Conservation (phyloP, 1,284 basidiomycete genomes). For the Naganishia cerealis region DNA sequence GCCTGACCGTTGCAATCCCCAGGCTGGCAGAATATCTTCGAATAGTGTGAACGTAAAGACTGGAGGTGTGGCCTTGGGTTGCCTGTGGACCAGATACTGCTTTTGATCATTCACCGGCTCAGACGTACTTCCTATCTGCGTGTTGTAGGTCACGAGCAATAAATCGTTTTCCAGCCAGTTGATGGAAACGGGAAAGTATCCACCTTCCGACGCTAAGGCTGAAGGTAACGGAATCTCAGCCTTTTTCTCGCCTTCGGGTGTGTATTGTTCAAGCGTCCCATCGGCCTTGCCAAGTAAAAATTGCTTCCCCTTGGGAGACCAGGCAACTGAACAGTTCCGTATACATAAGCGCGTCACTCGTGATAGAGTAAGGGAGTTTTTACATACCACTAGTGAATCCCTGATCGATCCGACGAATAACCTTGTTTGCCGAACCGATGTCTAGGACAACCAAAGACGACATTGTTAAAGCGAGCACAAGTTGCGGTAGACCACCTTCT, state of each 20-base stretch:
- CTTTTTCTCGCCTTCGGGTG: conserved; percentile 58
- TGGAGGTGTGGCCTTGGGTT: conserved; percentile 32
- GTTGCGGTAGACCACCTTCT: conserved; percentile 44
- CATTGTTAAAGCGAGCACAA: conserved; percentile 50
- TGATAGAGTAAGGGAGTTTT: not conserved
- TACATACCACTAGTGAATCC: conserved; percentile 46
- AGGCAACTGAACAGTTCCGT: conserved; percentile 48
- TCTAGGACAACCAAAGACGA: conserved; percentile 48
- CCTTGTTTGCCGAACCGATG: conserved; percentile 41
- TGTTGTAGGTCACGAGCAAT: conserved; percentile 58
- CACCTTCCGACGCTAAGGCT: conserved; percentile 42
- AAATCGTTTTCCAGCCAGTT: conserved; percentile 61
- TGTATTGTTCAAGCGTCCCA: conserved; percentile 57
- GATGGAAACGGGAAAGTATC: conserved; percentile 48
- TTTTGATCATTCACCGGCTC: conserved; percentile 47
- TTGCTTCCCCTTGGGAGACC: conserved; percentile 62
- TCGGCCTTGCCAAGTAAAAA: conserved; percentile 56
- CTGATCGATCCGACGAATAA: conserved; percentile 40
- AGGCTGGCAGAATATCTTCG: conserved; percentile 52
- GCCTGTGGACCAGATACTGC: conserved; percentile 33
- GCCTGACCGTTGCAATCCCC: conserved; percentile 49
- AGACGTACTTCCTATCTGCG: conserved; percentile 32
- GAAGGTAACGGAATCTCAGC: conserved; percentile 53
- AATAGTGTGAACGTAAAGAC: conserved; percentile 50
- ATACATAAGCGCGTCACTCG: conserved; percentile 7